A percentile compares a stretch with the other conserved stretches of the same genome.
Conservation (phyloP, 2,329 filamentous ascomycete genomes). For the Corinectria fuckeliana region DNA sequence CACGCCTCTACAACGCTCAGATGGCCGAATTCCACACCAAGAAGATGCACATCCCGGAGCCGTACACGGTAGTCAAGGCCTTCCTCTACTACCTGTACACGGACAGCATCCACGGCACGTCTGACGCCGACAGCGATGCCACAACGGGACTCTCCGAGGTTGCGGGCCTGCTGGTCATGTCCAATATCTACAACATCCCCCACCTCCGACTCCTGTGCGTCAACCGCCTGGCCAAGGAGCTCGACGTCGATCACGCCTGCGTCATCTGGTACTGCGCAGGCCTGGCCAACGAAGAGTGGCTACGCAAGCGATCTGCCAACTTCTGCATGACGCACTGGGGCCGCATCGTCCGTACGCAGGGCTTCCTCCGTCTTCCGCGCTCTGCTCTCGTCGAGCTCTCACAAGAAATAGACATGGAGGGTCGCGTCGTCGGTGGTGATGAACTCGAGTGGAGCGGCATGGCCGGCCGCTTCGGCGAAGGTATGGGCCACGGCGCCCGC, state of each 20-base stretch:
- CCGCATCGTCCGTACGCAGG: slow-evolving; percentile 85
- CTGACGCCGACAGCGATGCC: slow-evolving; percentile 67
- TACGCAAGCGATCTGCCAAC: slow-evolving; percentile 83
- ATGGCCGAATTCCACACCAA: slow-evolving; percentile 98
- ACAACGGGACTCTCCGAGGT: slow-evolving; percentile 84
- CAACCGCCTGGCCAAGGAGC: slow-evolving; percentile 85
- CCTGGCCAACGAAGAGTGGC: slow-evolving; percentile 90
- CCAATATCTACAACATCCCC: slow-evolving; percentile 97
- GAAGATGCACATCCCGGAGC: slow-evolving; percentile 97
- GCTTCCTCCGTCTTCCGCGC: slow-evolving; percentile 82
- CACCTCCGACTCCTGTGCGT: slow-evolving; percentile 90
- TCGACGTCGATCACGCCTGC: slow-evolving; percentile 93
- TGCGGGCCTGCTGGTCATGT: slow-evolving; percentile 94
- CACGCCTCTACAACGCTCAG: slow-evolving; percentile 86
- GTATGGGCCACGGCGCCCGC: slow-evolving; percentile 46
- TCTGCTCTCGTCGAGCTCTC: slow-evolving; percentile 86
- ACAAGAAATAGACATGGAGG: slow-evolving; percentile 91
- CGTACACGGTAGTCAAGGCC: slow-evolving; percentile 90
- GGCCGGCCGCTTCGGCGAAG: slow-evolving; percentile 55
- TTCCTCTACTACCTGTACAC: slow-evolving; percentile 98
- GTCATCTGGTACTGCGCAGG: slow-evolving; percentile 95
- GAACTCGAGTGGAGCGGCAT: slow-evolving; percentile 69
- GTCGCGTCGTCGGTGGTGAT: slow-evolving; percentile 87
- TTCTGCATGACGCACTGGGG: slow-evolving; percentile 97
- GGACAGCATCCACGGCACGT: slow-evolving; percentile 75